phyloP scores from a whole-genome alignment of 257 asterid species.

The Ophiorrhiza pumila region DNA sequence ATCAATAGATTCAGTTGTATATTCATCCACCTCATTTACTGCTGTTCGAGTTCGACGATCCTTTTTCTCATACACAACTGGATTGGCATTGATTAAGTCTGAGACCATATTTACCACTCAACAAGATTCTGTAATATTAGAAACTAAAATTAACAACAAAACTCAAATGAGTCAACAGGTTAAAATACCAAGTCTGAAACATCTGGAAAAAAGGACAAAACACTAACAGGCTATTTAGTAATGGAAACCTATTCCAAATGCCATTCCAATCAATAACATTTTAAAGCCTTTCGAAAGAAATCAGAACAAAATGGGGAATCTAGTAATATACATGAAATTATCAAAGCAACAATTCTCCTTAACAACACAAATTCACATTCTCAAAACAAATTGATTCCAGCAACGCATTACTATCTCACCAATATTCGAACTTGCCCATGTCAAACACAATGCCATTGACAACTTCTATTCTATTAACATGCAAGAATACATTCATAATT shows the following conservation, averaged over 20 bases:
- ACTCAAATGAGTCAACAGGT: background rate
- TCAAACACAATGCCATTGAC: background rate
- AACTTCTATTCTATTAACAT: too few species aligned
- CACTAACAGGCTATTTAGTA: background rate
- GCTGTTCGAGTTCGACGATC: conserved; percentile 65
- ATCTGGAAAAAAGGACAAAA: background rate
- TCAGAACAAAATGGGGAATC: background rate
- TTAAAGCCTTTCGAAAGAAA: background rate
- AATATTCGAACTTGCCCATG: background rate
- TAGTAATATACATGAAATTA: background rate
- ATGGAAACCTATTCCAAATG: background rate
- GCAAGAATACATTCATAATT: background rate
- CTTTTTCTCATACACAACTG: conserved; percentile 70
- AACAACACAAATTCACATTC: background rate
- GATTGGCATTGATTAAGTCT: conserved; percentile 80
- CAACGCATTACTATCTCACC: background rate
- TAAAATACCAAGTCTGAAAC: background rate
- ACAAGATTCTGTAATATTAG: conserved; percentile 24
- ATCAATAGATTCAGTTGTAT: conserved; percentile 63
- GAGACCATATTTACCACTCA: conserved; percentile 49
- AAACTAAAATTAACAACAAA: background rate
- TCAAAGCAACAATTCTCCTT: background rate
- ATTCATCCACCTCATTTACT: conserved; percentile 54
- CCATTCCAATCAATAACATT: background rate
- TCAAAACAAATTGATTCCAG: background rate